A percentile compares a stretch with the other conserved stretches of the same genome.
These are phyloP conservation scores for Trichosporon faecale DNA, from an alignment of 1,284 basidiomycete species.

Conservation along the genomic window DNA sequence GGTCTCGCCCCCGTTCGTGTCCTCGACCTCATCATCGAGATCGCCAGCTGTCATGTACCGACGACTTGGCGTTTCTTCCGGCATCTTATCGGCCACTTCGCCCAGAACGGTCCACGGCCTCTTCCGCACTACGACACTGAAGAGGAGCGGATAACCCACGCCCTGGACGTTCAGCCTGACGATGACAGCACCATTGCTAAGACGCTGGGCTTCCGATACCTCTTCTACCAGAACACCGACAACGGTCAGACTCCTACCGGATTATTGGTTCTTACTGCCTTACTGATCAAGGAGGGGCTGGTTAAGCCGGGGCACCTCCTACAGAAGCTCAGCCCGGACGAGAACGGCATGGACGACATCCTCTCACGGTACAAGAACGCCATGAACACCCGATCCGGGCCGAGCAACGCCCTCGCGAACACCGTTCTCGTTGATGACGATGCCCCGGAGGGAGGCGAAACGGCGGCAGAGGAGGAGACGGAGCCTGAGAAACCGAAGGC, in stretches of 20 bases:
- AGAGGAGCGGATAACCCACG: constrained; percentile 46
- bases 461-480: constrained; percentile 48
- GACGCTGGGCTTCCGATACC: constrained; percentile 93
- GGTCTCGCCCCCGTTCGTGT: constrained; percentile 93
- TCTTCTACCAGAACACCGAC: constrained; percentile 69
- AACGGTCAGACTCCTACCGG: constrained; percentile 63
- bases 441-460: constrained; percentile 25
- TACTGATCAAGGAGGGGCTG: constrained; percentile 84
- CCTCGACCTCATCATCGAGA: constrained; percentile 88
- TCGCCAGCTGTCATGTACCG: constrained; percentile 75
- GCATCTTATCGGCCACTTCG: constrained; percentile 60
- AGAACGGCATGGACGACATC: constrained; percentile 68
- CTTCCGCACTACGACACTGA: constrained; percentile 29
- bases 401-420: constrained; percentile 77
- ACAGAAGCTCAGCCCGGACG: constrained; percentile 67
- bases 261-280: constrained; percentile 76
- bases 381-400: constrained; percentile 63
- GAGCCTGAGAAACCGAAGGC: constrained; percentile 49
- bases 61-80: constrained; percentile 91
- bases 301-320: constrained; percentile 74
- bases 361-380: constrained; percentile 66
- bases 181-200: constrained; percentile 72
- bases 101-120: not conserved
- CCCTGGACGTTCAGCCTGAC: constrained; percentile 48
- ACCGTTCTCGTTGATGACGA: constrained; percentile 78